These are phyloP conservation scores for Fusarium sublunatum DNA, from an alignment of 2,329 filamentous ascomycete species.

Conservation along the genomic window DNA sequence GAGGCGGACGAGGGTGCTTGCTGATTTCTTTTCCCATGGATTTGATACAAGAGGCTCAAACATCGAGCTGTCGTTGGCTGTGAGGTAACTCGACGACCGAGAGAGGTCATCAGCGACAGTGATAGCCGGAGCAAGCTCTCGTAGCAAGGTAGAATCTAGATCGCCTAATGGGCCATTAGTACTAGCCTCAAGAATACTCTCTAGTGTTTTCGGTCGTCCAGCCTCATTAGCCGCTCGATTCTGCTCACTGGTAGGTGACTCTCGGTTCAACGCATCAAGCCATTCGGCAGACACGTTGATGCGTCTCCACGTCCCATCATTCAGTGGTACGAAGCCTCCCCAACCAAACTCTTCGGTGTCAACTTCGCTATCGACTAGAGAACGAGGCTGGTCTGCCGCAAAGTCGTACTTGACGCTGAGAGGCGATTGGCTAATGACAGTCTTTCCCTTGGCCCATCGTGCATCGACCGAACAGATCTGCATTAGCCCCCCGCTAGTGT, in stretches of 20 bases:
- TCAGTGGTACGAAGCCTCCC: neutral
- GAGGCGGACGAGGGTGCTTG: neutral
- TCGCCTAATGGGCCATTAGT: neutral
- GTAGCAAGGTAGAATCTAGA: neutral
- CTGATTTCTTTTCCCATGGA: neutral
- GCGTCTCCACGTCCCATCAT: neutral
- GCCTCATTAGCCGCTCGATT: no score
- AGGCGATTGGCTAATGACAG: neutral
- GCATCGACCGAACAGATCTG: neutral
- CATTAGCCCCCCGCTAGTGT: neutral
- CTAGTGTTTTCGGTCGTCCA: neutral
- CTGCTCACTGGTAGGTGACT: no score
- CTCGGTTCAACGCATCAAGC: neutral
- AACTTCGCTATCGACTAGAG: neutral
- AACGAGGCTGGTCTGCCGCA: neutral
- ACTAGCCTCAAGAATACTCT: neutral
- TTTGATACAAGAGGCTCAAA: neutral
- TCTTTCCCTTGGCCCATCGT: neutral
- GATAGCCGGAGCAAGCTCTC: neutral
- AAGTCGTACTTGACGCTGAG: neutral
- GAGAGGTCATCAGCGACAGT: neutral
- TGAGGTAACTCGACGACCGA: neutral
- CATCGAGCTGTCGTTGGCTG: neutral
- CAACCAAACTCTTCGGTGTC: neutral
- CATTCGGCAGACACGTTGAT: neutral